Evolutionary conservation across 2,329 filamentous ascomycete genomes (phyloP).

Genomic region (Apiospora hydei): DNA sequence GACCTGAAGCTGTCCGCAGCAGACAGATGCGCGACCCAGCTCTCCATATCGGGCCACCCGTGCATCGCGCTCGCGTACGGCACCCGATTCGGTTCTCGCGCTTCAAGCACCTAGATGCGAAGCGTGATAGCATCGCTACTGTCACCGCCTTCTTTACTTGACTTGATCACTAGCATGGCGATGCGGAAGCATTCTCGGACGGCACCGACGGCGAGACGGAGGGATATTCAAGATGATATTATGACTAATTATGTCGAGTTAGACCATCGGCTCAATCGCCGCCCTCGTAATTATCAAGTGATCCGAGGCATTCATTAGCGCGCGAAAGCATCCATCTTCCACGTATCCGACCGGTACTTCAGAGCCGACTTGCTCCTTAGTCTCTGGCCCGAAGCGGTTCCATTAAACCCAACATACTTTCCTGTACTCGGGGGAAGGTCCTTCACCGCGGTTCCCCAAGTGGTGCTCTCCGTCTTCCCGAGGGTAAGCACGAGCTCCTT

Average conservation of each 20-base stretch:
- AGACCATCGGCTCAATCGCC: too few species aligned
- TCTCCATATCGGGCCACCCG: too few species aligned
- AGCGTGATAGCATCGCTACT: too few species aligned
- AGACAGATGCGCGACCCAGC: too few species aligned
- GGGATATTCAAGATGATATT: background rate
- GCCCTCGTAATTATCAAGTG: background rate
- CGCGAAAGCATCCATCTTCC: background rate
- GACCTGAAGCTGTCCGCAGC: too few species aligned
- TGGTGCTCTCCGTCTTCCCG: slow-evolving; percentile 63
- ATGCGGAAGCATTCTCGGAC: too few species aligned
- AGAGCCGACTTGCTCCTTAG: background rate
- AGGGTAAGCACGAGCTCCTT: slow-evolving; percentile 69
- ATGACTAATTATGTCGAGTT: background rate
- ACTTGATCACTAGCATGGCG: too few species aligned
- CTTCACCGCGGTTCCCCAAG: slow-evolving; percentile 65
- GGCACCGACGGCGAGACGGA: too few species aligned
- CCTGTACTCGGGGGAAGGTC: slow-evolving; percentile 69
- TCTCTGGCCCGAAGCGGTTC: background rate
- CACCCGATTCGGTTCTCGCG: too few species aligned
- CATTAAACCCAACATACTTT: slow-evolving; percentile 44
- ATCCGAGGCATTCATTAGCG: background rate
- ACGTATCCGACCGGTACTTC: slow-evolving; percentile 7
- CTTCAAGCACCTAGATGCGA: too few species aligned
- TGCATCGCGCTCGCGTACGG: too few species aligned
- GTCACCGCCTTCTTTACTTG: too few species aligned